These are phyloP conservation scores for Talinum fruticosum DNA, from an alignment of 148 eudicot genomes.

Conservation along the genomic window DNA sequence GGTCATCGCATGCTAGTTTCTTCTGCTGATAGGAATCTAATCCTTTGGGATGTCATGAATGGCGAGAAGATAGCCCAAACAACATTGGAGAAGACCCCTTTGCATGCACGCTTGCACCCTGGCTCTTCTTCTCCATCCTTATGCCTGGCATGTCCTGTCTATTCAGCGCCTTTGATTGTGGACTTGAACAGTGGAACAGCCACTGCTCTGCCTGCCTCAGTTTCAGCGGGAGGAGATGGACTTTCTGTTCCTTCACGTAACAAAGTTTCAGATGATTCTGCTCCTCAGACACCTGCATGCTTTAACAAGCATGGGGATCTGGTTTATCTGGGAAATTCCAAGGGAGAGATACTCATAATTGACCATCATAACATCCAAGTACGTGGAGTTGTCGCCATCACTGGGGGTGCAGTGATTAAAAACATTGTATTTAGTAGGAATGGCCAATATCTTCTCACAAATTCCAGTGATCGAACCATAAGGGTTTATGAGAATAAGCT, in stretches of 20 bases:
- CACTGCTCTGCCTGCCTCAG: conserved; percentile 63
- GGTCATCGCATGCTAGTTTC: conserved; percentile 83
- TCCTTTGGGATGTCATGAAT: conserved; percentile 86
- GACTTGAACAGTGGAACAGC: conserved; percentile 53
- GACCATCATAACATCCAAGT: conserved; percentile 51
- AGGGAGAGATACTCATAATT: conserved; percentile 87
- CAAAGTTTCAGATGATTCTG: conserved; percentile 75
- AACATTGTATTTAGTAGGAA: conserved; percentile 71
- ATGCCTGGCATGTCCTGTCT: conserved; percentile 82
- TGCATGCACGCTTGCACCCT: conserved; percentile 82
- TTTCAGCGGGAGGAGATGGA: conserved; percentile 46
- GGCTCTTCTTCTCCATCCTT: conserved; percentile 71
- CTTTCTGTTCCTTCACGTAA: conserved; percentile 53
- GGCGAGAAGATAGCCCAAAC: conserved; percentile 69
- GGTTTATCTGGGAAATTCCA: conserved; percentile 88
- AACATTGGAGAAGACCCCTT: conserved; percentile 64
- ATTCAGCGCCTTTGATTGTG: conserved; percentile 83
- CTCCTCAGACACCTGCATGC: conserved; percentile 85
- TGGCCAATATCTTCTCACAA: conserved; percentile 85
- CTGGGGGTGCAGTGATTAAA: conserved; percentile 75
- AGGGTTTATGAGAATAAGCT: conserved; percentile 89
- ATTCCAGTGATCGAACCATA: conserved; percentile 87
- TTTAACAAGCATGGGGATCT: conserved; percentile 88
- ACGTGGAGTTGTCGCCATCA: conserved; percentile 53
- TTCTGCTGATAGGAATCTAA: conserved; percentile 82